Conservation (phyloP, 371 early-diverging fungal genomes). For the Lichtheimia hyalospora region DNA sequence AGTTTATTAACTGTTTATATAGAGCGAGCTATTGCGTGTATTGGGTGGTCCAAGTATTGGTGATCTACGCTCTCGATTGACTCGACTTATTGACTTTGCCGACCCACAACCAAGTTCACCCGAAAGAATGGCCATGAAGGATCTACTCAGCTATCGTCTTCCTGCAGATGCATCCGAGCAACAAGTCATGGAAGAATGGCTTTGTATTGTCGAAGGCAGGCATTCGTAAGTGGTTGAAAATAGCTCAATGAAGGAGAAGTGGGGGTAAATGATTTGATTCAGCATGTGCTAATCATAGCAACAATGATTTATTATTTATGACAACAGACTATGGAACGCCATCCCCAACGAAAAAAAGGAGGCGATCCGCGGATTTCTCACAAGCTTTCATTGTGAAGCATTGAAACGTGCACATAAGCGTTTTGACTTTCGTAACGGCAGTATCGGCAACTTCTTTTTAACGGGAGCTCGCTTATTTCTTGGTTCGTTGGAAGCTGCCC, state of each 20-base stretch:
- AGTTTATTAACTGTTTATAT: constrained; percentile 1
- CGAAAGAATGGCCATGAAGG: constrained; percentile 50
- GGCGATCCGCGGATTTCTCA: constrained; percentile 71
- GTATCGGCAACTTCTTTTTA: constrained; percentile 77
- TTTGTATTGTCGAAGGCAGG: constrained; percentile 62
- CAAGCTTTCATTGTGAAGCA: constrained; percentile 66
- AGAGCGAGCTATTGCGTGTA: constrained; percentile 61
- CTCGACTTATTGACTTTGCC: constrained; percentile 52
- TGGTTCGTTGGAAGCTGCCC: constrained; percentile 66
- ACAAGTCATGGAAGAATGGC: constrained; percentile 62
- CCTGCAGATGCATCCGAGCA: constrained; percentile 49
- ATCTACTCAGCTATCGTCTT: constrained; percentile 66
- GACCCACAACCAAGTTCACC: constrained; percentile 31
- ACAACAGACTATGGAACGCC: constrained; percentile 52
- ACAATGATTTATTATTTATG: background rate
- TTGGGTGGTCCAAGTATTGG: constrained; percentile 72
- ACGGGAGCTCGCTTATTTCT: constrained; percentile 71
- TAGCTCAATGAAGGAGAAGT: too few species aligned
- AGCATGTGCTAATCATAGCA: background rate
- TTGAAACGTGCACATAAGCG: constrained; percentile 61
- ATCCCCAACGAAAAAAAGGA: constrained; percentile 64
- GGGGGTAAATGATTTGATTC: too few species aligned
- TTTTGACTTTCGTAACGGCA: constrained; percentile 73
- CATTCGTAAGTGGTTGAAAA: constrained; percentile 55
- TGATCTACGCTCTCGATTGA: constrained; percentile 62